Conservation (phyloP, 2,329 filamentous ascomycete species). For the Graphiopsis chlorocephala region DNA sequence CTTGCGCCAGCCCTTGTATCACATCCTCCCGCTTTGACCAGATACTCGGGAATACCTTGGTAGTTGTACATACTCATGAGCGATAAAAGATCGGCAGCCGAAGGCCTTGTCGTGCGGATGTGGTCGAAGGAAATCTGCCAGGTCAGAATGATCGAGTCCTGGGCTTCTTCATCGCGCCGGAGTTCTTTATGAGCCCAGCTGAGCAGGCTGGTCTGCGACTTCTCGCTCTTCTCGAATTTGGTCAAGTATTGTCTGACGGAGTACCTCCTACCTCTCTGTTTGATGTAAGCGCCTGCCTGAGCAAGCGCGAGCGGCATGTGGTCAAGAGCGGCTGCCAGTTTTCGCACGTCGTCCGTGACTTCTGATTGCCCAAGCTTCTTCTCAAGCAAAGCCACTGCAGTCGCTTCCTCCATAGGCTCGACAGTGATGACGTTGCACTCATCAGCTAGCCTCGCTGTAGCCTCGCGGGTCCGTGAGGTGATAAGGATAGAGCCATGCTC, state of each 20-base stretch:
- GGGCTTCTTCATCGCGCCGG: constrained; percentile 19
- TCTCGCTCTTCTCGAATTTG: constrained; percentile 31
- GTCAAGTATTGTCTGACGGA: constrained; percentile 40
- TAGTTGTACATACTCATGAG: constrained; percentile 49
- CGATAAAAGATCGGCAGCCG: constrained; percentile 44
- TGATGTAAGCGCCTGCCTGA: constrained; percentile 37
- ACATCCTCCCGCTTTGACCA: neutral
- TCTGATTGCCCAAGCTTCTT: neutral
- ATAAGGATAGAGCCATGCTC: neutral
- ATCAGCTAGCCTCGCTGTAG: neutral
- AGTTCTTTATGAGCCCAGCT: constrained; percentile 6
- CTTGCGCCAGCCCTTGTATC: too few relatives aligned
- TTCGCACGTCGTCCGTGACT: neutral
- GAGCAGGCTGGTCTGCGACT: constrained; percentile 24
- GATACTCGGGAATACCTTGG: constrained; percentile 18
- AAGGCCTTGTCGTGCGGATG: constrained; percentile 11
- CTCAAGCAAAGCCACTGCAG: neutral
- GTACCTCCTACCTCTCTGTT: constrained; percentile 25
- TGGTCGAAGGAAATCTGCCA: constrained; percentile 29
- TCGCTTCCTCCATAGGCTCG: neutral
- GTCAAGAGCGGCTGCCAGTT: constrained; percentile 25
- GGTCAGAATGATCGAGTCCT: constrained; percentile 22
- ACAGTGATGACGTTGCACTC: neutral
- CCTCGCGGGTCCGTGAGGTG: neutral
- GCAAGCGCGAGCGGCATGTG: constrained; percentile 36